Evolutionary conservation across 306 rosid species (phyloP).

Genomic region (Astragalus membranaceus): DNA sequence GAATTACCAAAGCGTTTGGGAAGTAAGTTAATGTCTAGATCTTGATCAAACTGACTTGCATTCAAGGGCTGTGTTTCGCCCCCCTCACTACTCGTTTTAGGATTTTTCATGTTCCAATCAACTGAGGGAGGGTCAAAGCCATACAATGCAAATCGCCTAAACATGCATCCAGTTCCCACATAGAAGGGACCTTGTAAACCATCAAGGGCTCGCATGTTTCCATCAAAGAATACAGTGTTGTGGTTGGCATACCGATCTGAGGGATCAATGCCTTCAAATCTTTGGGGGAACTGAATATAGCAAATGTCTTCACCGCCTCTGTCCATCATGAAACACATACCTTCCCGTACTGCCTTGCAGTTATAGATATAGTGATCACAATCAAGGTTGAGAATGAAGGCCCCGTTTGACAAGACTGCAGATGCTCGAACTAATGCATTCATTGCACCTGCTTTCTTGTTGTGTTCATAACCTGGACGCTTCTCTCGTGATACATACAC

Average conservation of each 20-base stretch:
- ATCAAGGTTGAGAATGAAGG: constrained; percentile 53
- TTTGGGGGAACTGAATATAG: constrained; percentile 51
- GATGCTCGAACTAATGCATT: constrained; percentile 51
- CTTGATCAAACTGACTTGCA: constrained; percentile 53
- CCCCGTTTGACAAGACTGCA: constrained; percentile 43
- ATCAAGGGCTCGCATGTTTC: constrained; percentile 56
- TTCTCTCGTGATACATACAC: constrained; percentile 49
- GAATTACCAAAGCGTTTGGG: constrained; percentile 92
- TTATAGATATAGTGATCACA: constrained; percentile 50
- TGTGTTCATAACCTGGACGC: constrained; percentile 50
- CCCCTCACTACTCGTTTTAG: neutral
- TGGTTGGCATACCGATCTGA: constrained; percentile 56
- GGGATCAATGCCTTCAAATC: constrained; percentile 57
- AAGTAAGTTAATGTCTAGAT: constrained; percentile 54
- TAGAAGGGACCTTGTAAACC: constrained; percentile 75
- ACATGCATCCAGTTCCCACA: constrained; percentile 91
- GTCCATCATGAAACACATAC: constrained; percentile 60
- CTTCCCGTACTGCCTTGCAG: constrained; percentile 44
- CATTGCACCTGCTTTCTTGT: constrained; percentile 59
- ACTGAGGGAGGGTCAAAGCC: constrained; percentile 73
- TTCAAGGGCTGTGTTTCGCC: constrained; percentile 39
- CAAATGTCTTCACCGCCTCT: constrained; percentile 48
- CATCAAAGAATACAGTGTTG: constrained; percentile 50
- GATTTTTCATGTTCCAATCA: constrained; percentile 12
- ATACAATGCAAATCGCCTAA: constrained; percentile 69